Conservation (phyloP, 169 alveolate species). For the Prorocentrum cordatum region DNA sequence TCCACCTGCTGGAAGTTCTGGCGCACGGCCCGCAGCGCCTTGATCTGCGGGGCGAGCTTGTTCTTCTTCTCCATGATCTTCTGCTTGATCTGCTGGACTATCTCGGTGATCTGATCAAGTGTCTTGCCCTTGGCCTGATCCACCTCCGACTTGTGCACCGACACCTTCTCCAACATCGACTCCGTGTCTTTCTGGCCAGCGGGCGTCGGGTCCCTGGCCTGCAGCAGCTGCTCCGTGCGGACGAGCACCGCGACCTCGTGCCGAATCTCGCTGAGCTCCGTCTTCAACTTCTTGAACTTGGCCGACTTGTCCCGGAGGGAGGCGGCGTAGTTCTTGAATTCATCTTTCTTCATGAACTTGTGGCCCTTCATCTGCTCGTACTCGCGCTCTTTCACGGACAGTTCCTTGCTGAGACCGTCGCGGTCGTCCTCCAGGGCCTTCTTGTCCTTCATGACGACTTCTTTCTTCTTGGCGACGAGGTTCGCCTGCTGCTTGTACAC, state of each 20-base stretch:
- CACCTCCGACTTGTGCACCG: conserved; percentile 53
- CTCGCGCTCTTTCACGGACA: conserved; percentile 47
- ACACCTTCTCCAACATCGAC: conserved; percentile 47
- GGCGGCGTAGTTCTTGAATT: conserved; percentile 58
- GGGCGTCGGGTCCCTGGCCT: conserved; percentile 42
- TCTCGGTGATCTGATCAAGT: conserved; percentile 43
- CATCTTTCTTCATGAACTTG: conserved; percentile 53
- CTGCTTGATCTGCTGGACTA: conserved; percentile 31
- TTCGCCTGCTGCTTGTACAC: conserved; percentile 70
- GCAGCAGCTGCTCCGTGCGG: conserved; percentile 43
- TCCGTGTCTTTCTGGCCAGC: no score
- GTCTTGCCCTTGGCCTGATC: conserved; percentile 64
- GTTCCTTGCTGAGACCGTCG: conserved; percentile 27
- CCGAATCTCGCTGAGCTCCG: conserved; percentile 43
- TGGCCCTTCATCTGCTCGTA: conserved; percentile 66
- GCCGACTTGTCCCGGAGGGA: conserved; percentile 60
- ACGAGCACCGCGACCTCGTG: conserved; percentile 30
- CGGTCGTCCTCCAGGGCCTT: conserved; percentile 33
- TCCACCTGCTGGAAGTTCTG: conserved; percentile 62
- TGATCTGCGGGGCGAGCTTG: conserved; percentile 49
- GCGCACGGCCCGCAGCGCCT: conserved; percentile 57
- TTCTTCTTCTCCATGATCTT: conserved; percentile 61
- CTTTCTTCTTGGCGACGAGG: conserved; percentile 60
- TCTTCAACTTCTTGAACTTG: conserved; percentile 50
- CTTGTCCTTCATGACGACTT: conserved; percentile 53